These are phyloP conservation scores for Aspergillus indologenus DNA, from an alignment of 495 filamentous ascomycete species.

Conservation along the genomic window DNA sequence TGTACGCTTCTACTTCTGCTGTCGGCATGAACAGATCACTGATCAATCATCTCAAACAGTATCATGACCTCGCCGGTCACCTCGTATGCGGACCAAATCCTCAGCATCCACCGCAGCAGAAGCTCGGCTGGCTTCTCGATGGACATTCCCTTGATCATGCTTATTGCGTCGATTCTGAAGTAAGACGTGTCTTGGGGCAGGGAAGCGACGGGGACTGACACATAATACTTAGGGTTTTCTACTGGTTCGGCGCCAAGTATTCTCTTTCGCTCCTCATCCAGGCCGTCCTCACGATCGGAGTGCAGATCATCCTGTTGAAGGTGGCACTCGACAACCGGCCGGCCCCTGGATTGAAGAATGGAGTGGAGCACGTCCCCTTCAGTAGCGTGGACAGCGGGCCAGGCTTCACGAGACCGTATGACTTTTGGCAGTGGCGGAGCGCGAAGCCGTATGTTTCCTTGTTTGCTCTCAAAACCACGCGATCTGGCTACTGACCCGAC, in stretches of 20 bases:
- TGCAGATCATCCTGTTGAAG: slow-evolving; percentile 82
- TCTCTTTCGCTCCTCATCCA: slow-evolving; percentile 78
- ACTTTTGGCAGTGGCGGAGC: slow-evolving; percentile 92
- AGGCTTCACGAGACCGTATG: slow-evolving; percentile 62
- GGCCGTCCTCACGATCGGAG: slow-evolving; percentile 78
- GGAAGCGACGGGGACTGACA: background rate
- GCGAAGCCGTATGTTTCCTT: slow-evolving; percentile 63
- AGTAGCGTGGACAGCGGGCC: slow-evolving; percentile 26
- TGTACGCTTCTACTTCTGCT: slow-evolving; percentile 28
- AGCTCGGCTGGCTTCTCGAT: slow-evolving; percentile 85
- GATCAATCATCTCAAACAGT: slow-evolving; percentile 27
- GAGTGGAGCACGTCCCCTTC: slow-evolving; percentile 46
- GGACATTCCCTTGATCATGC: slow-evolving; percentile 97
- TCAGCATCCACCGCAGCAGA: slow-evolving; percentile 76
- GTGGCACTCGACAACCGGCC: slow-evolving; percentile 87
- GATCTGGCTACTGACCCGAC: slow-evolving; percentile 7
- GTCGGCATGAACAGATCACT: slow-evolving; percentile 9
- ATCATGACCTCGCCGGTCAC: slow-evolving; percentile 80
- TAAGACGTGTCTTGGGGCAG: slow-evolving; percentile 35
- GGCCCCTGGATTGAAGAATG: slow-evolving; percentile 53
- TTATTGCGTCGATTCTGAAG: slow-evolving; percentile 88
- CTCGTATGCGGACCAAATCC: slow-evolving; percentile 88
- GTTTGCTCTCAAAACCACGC: background rate
- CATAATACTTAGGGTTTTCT: slow-evolving; percentile 66
- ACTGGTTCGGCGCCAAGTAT: slow-evolving; percentile 88